A percentile compares a stretch with the other conserved stretches of the same genome.
These are phyloP conservation scores for Fusarium graminum DNA, from an alignment of 2,329 filamentous ascomycete genomes.

Conservation along the genomic window DNA sequence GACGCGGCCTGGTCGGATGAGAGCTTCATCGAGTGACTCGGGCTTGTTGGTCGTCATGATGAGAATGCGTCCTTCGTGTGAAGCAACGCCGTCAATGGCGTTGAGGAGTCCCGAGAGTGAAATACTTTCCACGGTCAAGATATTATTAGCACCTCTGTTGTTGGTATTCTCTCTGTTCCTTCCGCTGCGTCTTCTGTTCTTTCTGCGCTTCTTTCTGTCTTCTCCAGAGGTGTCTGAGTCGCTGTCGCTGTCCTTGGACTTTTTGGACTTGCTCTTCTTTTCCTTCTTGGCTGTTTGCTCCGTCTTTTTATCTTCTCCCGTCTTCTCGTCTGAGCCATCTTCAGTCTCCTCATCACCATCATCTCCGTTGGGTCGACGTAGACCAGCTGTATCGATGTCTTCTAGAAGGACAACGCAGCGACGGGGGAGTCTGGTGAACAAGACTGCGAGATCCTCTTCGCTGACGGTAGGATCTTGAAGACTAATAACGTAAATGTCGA, in stretches of 20 bases:
- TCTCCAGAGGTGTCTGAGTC: slow-evolving; percentile 48
- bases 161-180: slow-evolving; percentile 35
- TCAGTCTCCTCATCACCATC: slow-evolving; percentile 46
- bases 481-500: slow-evolving; percentile 74
- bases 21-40: slow-evolving; percentile 77
- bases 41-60: slow-evolving; percentile 87
- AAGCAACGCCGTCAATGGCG: slow-evolving; percentile 84
- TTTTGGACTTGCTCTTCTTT: slow-evolving; percentile 51
- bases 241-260: slow-evolving; percentile 39
- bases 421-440: slow-evolving; percentile 72
- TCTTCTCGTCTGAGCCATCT: slow-evolving; percentile 21
- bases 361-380: slow-evolving; percentile 59
- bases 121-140: slow-evolving; percentile 61
- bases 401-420: slow-evolving; percentile 76
- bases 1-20: slow-evolving; percentile 80
- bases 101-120: slow-evolving; percentile 85
- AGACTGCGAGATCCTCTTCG: slow-evolving; percentile 69
- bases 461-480: slow-evolving; percentile 69
- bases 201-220: slow-evolving; percentile 38
- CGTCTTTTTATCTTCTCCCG: slow-evolving; percentile 15
- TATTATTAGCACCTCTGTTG: slow-evolving; percentile 44
- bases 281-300: slow-evolving; percentile 28
- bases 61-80: slow-evolving; percentile 81
- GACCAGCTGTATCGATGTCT: slow-evolving; percentile 76
- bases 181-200: slow-evolving; percentile 34